Evolutionary conservation across 1,284 basidiomycete genomes (phyloP).

Genomic region (Athelia psychrophila): DNA sequence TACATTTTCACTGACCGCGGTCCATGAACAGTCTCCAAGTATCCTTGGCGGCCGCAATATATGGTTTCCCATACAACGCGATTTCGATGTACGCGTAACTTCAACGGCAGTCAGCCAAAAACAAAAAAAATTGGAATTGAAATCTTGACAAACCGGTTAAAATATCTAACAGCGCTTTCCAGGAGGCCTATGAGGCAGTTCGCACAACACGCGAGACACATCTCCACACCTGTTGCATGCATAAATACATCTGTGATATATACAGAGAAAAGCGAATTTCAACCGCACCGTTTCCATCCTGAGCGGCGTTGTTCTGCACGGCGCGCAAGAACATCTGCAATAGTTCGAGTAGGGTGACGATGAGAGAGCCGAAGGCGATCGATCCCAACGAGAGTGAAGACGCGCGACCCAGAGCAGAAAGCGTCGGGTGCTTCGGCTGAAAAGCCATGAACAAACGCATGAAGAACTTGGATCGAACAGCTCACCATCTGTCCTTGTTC

Average conservation of each 20-base stretch:
- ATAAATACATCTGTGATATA: not conserved
- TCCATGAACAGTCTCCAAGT: slow-evolving; percentile 88
- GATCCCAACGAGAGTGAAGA: slow-evolving; percentile 85
- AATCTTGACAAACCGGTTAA: slow-evolving; percentile 74
- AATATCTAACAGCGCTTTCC: slow-evolving; percentile 71
- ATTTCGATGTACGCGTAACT: slow-evolving; percentile 86
- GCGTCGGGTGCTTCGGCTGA: slow-evolving; percentile 71
- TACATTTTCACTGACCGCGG: slow-evolving; percentile 47
- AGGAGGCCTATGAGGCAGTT: slow-evolving; percentile 80
- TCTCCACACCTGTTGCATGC: slow-evolving; percentile 52
- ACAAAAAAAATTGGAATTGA: no score
- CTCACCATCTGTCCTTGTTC: slow-evolving; percentile 59
- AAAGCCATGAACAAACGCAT: slow-evolving; percentile 3
- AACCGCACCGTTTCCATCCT: slow-evolving; percentile 69
- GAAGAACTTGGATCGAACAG: not conserved
- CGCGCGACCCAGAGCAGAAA: slow-evolving; percentile 75
- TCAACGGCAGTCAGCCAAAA: not conserved
- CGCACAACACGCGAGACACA: slow-evolving; percentile 77
- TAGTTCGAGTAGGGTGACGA: slow-evolving; percentile 85
- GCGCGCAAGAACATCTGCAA: slow-evolving; percentile 66
- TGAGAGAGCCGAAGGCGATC: slow-evolving; percentile 87
- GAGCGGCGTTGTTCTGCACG: slow-evolving; percentile 64
- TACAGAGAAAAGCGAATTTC: not conserved
- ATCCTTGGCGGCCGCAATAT: slow-evolving; percentile 85
- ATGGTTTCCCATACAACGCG: slow-evolving; percentile 85